Conservation (phyloP, 2,329 filamentous ascomycete genomes). For the Paramyrothecium roridum region DNA sequence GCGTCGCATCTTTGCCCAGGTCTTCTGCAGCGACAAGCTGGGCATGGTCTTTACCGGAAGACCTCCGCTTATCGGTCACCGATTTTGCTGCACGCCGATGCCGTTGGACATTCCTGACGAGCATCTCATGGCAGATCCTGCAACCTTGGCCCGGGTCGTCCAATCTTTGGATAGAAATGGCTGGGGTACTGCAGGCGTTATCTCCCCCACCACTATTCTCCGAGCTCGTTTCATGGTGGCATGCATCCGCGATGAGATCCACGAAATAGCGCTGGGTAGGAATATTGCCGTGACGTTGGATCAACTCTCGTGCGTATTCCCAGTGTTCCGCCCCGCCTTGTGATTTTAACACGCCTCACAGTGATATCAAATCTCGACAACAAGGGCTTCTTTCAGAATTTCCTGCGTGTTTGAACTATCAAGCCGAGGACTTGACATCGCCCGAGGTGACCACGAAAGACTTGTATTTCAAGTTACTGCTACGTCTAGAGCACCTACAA, state of each 20-base stretch:
- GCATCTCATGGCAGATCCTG: slow-evolving; percentile 25
- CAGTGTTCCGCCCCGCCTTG: too few species aligned
- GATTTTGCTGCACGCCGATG: slow-evolving; percentile 32
- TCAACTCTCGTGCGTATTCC: background rate
- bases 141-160: slow-evolving; percentile 1
- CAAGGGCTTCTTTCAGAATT: background rate
- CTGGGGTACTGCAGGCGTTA: slow-evolving; percentile 29
- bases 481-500: slow-evolving; percentile 48
- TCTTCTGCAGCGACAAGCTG: slow-evolving; percentile 33
- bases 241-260: slow-evolving; percentile 19
- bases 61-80: slow-evolving; percentile 32
- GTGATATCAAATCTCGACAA: background rate
- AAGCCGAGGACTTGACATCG: background rate
- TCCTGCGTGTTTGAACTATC: background rate
- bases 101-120: slow-evolving; percentile 37
- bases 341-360: too few species aligned
- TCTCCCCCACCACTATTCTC: slow-evolving; percentile 25
- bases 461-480: too few species aligned
- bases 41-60: slow-evolving; percentile 38
- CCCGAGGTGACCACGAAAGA: too few species aligned
- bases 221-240: slow-evolving; percentile 18
- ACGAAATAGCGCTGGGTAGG: slow-evolving; percentile 20
- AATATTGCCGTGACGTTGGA: background rate
- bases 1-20: slow-evolving; percentile 24
- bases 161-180: slow-evolving; percentile 27